These are phyloP conservation scores for Arthroderma uncinatum DNA, from an alignment of 2,329 filamentous ascomycete genomes.

Conservation along the genomic window DNA sequence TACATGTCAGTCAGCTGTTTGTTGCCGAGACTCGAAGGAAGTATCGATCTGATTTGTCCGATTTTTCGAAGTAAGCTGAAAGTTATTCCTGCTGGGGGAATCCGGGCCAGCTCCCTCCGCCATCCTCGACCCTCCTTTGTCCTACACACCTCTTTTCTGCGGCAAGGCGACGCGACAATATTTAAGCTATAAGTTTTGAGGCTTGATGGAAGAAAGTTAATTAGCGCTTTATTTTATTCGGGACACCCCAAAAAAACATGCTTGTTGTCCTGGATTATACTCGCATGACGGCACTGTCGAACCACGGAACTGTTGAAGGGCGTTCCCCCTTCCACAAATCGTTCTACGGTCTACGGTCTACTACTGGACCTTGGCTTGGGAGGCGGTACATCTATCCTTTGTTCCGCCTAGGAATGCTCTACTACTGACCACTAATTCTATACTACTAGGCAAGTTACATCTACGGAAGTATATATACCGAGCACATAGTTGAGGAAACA, in stretches of 20 bases:
- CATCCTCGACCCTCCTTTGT: background rate
- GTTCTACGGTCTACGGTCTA: background rate
- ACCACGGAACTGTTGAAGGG: background rate
- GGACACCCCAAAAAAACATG: background rate
- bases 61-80: background rate
- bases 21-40: background rate
- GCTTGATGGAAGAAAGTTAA: constrained; percentile 3
- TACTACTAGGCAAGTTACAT: background rate
- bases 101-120: background rate
- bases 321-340: background rate
- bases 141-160: background rate
- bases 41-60: background rate
- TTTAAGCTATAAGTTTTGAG: constrained; percentile 1
- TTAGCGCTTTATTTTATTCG: background rate
- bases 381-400: background rate
- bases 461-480: background rate
- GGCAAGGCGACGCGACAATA: background rate
- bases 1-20: background rate
- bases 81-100: background rate
- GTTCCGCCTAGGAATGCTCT: background rate
- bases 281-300: background rate
- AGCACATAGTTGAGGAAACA: background rate
- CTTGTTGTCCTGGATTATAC: background rate
- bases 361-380: background rate
- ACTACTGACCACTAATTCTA: too few species aligned